Evolutionary conservation across 2,329 filamentous ascomycete species (phyloP).

Genomic region (Thermothelomyces thermophilus): DNA sequence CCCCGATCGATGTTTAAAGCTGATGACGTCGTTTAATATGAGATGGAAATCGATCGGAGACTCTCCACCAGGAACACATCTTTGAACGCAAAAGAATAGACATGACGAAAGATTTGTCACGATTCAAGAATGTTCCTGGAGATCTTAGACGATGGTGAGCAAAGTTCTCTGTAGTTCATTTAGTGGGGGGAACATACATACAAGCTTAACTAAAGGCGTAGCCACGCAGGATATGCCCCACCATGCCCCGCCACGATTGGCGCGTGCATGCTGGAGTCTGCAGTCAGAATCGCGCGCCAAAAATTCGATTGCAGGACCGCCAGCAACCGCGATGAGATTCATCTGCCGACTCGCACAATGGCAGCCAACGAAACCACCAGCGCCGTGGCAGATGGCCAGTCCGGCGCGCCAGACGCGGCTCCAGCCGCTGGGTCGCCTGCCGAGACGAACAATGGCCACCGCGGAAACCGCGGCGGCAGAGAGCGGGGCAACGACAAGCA

Average conservation of each 20-base stretch:
- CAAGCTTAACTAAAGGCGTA: no score
- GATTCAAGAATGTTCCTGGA: no score
- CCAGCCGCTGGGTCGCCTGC: neutral
- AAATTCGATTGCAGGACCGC: neutral
- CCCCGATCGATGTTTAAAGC: no score
- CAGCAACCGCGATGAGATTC: constrained; percentile 14
- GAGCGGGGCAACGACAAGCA: constrained; percentile 20
- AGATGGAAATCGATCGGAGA: no score
- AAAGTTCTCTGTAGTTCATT: no score
- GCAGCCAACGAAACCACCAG: constrained; percentile 19
- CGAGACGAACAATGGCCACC: constrained; percentile 14
- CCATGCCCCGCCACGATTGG: constrained; percentile 1
- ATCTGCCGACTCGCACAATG: constrained; percentile 19
- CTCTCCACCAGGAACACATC: no score
- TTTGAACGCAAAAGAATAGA: no score
- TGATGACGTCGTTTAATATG: no score
- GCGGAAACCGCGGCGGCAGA: constrained; percentile 15
- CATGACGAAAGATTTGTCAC: no score
- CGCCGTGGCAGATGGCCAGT: neutral
- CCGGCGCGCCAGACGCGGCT: neutral
- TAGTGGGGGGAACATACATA: no score
- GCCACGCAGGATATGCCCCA: no score
- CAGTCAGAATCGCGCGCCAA: neutral
- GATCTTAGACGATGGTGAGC: no score
- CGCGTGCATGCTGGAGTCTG: neutral